Evolutionary conservation across 2,329 filamentous ascomycete genomes (phyloP), one percentile per base, ranked within the genome.

Genomic region (Beauveria brongniartii): DNA sequence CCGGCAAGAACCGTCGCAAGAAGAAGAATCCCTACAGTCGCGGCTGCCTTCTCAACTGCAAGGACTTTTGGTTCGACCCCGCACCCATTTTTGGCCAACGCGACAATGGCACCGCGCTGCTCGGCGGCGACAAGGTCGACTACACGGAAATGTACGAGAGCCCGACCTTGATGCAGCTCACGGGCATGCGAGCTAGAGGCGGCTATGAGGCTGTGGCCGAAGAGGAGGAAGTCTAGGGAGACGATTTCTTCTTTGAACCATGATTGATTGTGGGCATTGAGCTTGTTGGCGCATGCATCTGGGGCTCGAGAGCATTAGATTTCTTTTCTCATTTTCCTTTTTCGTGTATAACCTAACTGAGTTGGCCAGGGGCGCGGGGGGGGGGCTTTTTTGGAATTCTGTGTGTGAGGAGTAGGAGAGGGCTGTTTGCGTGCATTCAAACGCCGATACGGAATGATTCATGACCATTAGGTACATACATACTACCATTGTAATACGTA

Each of bases 51-150:
- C 83, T 87, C 62, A 99, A 99, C 71, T 99, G 94, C 75, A 88
- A 85, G 66, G 95, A 99, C 74, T 99, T 99, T 72, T 97, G 92
- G 91, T 93, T 90, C 69, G 94, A 97, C 71, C 86, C 90, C 1
- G 87, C 90, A 2, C 89, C 93, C 0, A 73, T 96, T 20, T 93
- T 96, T 71, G 86, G 88, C 12, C 84, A 81, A 67, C 82, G 88
- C 62, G 85, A 90, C 68, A 88, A 84, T 55, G 92, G 92, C 14
- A 80, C 81, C 48, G 92, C 89, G 0, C 77, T 92, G 71, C 76
- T 99, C 8, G 90, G 86, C 16, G 93, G 94, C 2, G 82, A 89
- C 68, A 77, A 82, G 44, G 84, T 99, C 52, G 91, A 97, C 75
- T 99, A 97, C 73, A 90, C 89, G 22, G 84, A 83, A 61, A 85